phyloP scores from a whole-genome alignment of 148 eudicot species.

The Amaranthus hypochondriacus region DNA sequence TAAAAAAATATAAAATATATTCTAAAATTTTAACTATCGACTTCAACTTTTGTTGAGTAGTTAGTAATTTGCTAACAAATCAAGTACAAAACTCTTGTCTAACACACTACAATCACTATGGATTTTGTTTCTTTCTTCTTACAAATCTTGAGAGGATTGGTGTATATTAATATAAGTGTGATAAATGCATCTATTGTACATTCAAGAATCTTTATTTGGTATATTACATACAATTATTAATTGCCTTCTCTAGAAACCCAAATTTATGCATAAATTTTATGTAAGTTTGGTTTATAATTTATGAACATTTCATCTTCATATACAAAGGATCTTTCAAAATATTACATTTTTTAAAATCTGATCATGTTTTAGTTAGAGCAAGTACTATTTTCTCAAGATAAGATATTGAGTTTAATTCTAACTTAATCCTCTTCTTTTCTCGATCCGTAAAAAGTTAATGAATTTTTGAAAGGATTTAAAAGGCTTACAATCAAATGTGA shows the following conservation, averaged over 20 bases:
- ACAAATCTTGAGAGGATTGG: too few relatives aligned
- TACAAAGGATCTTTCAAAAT: neutral
- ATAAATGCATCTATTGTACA: constrained; percentile 14
- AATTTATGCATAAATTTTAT: neutral
- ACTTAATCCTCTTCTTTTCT: too few relatives aligned
- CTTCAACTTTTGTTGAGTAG: too few relatives aligned
- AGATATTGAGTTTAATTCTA: too few relatives aligned
- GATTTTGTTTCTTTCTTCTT: too few relatives aligned
- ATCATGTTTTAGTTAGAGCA: too few relatives aligned
- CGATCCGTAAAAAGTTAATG: too few relatives aligned
- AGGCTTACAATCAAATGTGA: neutral
- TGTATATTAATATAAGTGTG: constrained; percentile 6
- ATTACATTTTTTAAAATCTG: neutral
- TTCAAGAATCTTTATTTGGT: constrained; percentile 1
- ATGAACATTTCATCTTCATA: neutral
- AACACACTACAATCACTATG: too few relatives aligned
- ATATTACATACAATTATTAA: constrained; percentile 3
- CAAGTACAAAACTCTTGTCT: too few relatives aligned
- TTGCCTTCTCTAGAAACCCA: constrained; percentile 9
- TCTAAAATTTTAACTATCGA: too few relatives aligned
- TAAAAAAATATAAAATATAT: too few relatives aligned
- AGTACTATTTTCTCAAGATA: neutral
- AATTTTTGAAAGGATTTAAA: neutral
- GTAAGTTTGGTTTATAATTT: neutral
- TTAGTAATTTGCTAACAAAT: too few relatives aligned